These are phyloP conservation scores for Silene vulgaris DNA, from an alignment of 179 eudicot species.

Conservation along the genomic window DNA sequence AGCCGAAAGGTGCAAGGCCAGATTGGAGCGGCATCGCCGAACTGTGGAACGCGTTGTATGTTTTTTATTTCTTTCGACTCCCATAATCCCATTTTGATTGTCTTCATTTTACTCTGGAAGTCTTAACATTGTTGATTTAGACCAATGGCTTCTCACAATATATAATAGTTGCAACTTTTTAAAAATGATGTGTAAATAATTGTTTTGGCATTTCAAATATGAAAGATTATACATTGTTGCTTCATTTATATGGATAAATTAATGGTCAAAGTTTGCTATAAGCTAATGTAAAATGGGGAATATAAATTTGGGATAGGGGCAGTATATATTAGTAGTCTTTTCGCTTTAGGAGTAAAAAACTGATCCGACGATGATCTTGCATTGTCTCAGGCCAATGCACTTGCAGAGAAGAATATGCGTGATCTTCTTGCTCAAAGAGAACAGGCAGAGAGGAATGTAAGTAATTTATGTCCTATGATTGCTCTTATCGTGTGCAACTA, in stretches of 20 bases:
- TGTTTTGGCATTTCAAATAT: no score
- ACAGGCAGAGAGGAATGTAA: conserved; percentile 91
- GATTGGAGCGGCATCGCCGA: conserved; percentile 79
- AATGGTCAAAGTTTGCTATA: no score
- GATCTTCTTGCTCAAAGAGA: conserved; percentile 83
- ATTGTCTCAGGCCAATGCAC: conserved; percentile 82
- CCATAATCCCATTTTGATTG: neutral
- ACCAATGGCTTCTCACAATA: neutral
- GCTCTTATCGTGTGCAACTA: neutral
- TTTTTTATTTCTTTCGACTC: conserved; percentile 4
- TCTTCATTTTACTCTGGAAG: neutral
- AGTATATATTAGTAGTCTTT: no score
- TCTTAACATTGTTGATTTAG: neutral
- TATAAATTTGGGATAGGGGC: no score
- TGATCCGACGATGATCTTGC: conserved; percentile 15
- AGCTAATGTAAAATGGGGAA: no score
- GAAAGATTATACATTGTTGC: neutral
- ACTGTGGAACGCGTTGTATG: conserved; percentile 94
- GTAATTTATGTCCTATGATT: conserved; percentile 12
- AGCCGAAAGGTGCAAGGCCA: conserved; percentile 73
- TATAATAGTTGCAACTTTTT: neutral
- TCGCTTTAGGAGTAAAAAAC: no score
- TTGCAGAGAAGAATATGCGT: conserved; percentile 85
- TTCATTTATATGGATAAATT: no score
- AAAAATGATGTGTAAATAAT: no score